phyloP scores from a whole-genome alignment of 2,329 filamentous ascomycete genomes.

The Aspergillus sp. region DNA sequence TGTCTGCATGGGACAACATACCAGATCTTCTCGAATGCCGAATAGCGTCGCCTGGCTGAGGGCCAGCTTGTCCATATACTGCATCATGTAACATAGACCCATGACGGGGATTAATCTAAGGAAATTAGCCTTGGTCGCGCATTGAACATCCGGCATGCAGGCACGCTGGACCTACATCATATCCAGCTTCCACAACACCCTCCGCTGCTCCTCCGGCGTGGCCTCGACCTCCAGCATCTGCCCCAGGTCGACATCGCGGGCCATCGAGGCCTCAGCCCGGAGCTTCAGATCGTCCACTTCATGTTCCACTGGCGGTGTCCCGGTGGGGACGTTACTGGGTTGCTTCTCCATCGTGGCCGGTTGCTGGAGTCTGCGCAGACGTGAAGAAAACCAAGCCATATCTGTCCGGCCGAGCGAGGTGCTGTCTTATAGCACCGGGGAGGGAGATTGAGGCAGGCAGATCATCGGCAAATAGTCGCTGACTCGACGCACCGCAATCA shows the following conservation, averaged over 20 bases:
- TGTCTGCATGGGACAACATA: slow-evolving; percentile 4
- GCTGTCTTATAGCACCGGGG: neutral
- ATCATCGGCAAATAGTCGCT: neutral
- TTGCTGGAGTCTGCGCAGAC: neutral
- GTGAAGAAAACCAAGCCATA: neutral
- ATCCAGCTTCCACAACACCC: slow-evolving; percentile 27
- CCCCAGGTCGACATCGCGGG: slow-evolving; percentile 27
- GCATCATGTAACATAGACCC: slow-evolving; percentile 29
- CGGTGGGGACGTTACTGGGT: slow-evolving; percentile 3
- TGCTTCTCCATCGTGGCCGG: slow-evolving; percentile 19
- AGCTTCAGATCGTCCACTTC: slow-evolving; percentile 19
- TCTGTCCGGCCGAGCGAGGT: neutral
- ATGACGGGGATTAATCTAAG: slow-evolving; percentile 27
- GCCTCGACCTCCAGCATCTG: slow-evolving; percentile 23
- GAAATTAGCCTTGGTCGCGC: neutral
- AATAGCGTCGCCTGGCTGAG: slow-evolving; percentile 31
- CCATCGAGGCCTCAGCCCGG: slow-evolving; percentile 11
- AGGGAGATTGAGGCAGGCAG: neutral
- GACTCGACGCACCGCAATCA: neutral
- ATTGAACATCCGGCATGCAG: neutral
- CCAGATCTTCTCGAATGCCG: slow-evolving; percentile 23
- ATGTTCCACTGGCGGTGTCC: neutral
- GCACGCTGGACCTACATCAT: slow-evolving; percentile 16
- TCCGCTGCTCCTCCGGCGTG: slow-evolving; percentile 24
- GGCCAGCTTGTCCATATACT: slow-evolving; percentile 31